A percentile compares a stretch with the other conserved stretches of the same genome.
phyloP scores from a whole-genome alignment of 306 rosid species.

The Begonia fuchsioides region DNA sequence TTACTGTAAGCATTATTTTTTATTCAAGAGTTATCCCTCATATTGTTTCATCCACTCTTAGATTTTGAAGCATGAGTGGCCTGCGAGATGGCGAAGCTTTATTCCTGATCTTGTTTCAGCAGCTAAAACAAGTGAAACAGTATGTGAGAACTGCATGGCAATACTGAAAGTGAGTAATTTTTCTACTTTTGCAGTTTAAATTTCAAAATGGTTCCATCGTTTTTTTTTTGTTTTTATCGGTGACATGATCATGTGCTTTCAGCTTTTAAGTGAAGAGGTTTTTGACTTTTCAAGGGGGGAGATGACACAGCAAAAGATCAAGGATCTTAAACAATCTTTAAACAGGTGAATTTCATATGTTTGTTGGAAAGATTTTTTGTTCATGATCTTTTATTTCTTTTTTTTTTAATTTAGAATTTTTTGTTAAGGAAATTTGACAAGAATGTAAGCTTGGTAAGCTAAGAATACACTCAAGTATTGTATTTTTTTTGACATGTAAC shows the following conservation, averaged over 20 bases:
- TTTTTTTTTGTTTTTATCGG: constrained; percentile 11
- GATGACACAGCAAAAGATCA: constrained; percentile 54
- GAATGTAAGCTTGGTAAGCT: no score
- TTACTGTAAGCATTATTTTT: no score
- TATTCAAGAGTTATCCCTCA: no score
- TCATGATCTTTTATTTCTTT: no score
- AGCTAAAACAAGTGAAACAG: constrained; percentile 89
- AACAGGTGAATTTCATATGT: no score
- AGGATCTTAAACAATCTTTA: constrained; percentile 52
- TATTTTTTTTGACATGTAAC: no score
- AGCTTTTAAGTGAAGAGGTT: constrained; percentile 59
- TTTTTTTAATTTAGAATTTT: no score
- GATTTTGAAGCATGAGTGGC: constrained; percentile 99
- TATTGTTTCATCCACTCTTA: constrained; percentile 8
- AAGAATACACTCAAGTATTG: no score
- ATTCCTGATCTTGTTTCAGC: constrained; percentile 93
- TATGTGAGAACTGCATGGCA: constrained; percentile 94
- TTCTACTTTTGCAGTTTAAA: background rate
- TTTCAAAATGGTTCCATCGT: background rate
- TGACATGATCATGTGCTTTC: constrained; percentile 4
- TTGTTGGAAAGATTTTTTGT: no score
- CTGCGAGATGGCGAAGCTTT: constrained; percentile 79
- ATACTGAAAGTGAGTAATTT: constrained; percentile 57
- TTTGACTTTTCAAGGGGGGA: constrained; percentile 65
- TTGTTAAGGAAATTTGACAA: no score